These are phyloP conservation scores for Juglanconis oblonga DNA, from an alignment of 2,329 filamentous ascomycete species.

Conservation along the genomic window DNA sequence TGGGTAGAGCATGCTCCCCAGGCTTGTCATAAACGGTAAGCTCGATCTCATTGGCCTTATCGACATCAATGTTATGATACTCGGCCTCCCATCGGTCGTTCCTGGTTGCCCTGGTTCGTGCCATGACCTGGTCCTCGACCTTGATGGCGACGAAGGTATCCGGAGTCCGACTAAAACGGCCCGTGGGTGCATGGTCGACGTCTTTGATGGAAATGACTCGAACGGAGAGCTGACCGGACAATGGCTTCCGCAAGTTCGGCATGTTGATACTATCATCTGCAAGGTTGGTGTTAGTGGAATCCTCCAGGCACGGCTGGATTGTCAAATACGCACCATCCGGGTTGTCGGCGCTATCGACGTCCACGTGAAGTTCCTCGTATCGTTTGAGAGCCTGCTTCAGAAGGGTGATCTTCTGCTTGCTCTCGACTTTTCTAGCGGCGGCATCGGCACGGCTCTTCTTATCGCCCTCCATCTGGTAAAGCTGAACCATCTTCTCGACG, in stretches of 20 bases:
- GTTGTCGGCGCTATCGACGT: slow-evolving; percentile 76
- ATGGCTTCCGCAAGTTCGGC: slow-evolving; percentile 91
- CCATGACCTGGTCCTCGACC: slow-evolving; percentile 90
- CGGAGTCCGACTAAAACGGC: slow-evolving; percentile 81
- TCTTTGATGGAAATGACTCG: slow-evolving; percentile 87
- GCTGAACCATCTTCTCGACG: slow-evolving; percentile 97
- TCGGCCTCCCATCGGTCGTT: slow-evolving; percentile 92
- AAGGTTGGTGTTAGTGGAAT: slow-evolving; percentile 26
- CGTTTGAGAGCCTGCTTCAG: slow-evolving; percentile 93
- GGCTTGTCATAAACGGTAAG: slow-evolving; percentile 97
- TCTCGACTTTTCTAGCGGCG: slow-evolving; percentile 84
- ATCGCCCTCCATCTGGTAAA: slow-evolving; percentile 97
- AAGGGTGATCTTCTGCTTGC: slow-evolving; percentile 95
- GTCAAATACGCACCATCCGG: slow-evolving; percentile 66
- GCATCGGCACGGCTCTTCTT: slow-evolving; percentile 93
- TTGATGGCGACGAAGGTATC: slow-evolving; percentile 97
- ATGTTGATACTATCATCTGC: slow-evolving; percentile 94
- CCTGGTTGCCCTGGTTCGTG: slow-evolving; percentile 78
- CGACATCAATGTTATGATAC: slow-evolving; percentile 86
- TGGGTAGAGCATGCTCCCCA: slow-evolving; percentile 83
- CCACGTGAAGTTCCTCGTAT: slow-evolving; percentile 96
- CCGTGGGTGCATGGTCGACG: slow-evolving; percentile 85
- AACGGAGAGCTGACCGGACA: slow-evolving; percentile 85
- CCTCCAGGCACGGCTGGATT: neutral
- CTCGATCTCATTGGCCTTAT: slow-evolving; percentile 98